These are phyloP conservation scores for Cercospora sojina DNA, from an alignment of 2,329 filamentous ascomycete species.

Conservation along the genomic window DNA sequence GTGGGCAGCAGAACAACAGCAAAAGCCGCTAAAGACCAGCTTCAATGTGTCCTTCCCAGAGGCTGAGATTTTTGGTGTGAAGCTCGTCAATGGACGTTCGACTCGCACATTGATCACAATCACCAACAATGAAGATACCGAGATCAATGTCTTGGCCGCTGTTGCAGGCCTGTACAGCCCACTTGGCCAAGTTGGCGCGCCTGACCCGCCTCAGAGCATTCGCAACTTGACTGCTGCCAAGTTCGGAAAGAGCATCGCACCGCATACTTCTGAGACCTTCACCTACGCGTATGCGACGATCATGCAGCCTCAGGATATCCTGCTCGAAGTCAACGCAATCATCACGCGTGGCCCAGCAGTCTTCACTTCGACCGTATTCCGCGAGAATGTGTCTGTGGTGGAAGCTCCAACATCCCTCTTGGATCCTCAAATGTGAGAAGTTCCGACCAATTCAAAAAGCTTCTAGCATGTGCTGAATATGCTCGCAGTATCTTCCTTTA, in stretches of 20 bases:
- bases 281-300: constrained; percentile 86
- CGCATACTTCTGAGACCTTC: constrained; percentile 72
- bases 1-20: constrained; percentile 28
- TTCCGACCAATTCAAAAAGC: not conserved
- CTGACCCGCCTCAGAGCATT: constrained; percentile 59
- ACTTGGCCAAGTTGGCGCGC: constrained; percentile 51
- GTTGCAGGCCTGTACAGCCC: constrained; percentile 69
- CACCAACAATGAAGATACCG: constrained; percentile 74
- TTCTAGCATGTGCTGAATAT: constrained; percentile 4
- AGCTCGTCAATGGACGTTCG: constrained; percentile 87
- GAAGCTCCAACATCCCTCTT: constrained; percentile 89
- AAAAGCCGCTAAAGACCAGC: constrained; percentile 59
- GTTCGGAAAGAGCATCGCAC: constrained; percentile 71
- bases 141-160: constrained; percentile 73
- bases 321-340: constrained; percentile 73
- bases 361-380: constrained; percentile 77
- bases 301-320: constrained; percentile 87
- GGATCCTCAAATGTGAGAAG: constrained; percentile 86
- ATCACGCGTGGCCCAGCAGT: constrained; percentile 67
- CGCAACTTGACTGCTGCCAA: constrained; percentile 80
- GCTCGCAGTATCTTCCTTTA: constrained; percentile 86
- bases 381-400: constrained; percentile 80
- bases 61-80: constrained; percentile 85
- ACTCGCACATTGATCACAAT: constrained; percentile 81
- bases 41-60: constrained; percentile 61